Evolutionary conservation across 495 filamentous ascomycete species (phyloP).

Genomic region (Penicillium verhagenii): DNA sequence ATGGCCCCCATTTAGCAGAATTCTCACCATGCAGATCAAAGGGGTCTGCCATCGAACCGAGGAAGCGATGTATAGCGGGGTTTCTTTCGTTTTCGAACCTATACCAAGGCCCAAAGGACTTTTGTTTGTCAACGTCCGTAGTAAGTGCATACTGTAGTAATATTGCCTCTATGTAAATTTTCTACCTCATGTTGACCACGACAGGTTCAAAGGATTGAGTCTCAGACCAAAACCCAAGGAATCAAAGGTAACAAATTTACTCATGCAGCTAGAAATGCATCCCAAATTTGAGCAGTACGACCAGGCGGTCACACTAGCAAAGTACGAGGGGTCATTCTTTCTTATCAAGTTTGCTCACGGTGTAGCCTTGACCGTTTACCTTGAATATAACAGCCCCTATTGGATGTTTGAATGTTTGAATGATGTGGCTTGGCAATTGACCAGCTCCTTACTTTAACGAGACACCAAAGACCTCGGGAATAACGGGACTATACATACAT

Average conservation of each 20-base stretch:
- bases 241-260: neutral
- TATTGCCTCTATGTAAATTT: too few relatives aligned
- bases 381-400: neutral
- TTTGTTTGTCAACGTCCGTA: too few relatives aligned
- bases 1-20: neutral
- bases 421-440: neutral
- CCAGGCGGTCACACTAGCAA: neutral
- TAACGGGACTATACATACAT: neutral
- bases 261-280: neutral
- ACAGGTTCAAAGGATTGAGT: neutral
- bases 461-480: too few relatives aligned
- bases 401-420: neutral
- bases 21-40: neutral
- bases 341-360: neutral
- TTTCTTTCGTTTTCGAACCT: neutral
- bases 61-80: neutral
- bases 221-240: neutral
- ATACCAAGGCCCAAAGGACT: too few relatives aligned
- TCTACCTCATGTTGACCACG: too few relatives aligned
- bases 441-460: neutral
- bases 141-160: too few relatives aligned
- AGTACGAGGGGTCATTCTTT: neutral
- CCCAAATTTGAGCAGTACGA: neutral
- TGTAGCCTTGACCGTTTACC: neutral
- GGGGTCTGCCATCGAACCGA: too few relatives aligned